Evolutionary conservation across 1,139 yeast species (phyloP), one percentile per base, ranked within the genome.

Genomic region (Protomyces lactucae-debilis): DNA sequence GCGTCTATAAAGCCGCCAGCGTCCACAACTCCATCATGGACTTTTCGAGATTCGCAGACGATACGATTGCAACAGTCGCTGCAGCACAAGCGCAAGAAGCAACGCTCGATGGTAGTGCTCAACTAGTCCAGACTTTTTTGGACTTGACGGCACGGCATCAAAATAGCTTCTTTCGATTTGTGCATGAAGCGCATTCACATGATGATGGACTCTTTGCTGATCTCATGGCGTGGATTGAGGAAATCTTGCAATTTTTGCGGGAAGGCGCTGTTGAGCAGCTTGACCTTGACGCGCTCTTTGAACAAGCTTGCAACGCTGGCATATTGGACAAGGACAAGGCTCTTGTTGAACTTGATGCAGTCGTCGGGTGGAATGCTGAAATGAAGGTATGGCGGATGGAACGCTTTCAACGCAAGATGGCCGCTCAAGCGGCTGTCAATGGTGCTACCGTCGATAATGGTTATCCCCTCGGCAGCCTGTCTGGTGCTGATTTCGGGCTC

Each of bases 161-260:
- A 68, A 83, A 82, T 64, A 79, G 85, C 14, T 80, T 88, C 63
- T 90, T 88, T 80, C 78, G 78, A 65, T 92, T 92, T 71, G 79
- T 92, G 66, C 92, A 89, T 71, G 85, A 86, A 65, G 82, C 91
- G 32, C 91, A 91, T 73, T 71, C 80, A 28, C 84, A 87, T 68
- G 97, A 92, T 72, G 82, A 85, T 55, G 88, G 88, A 21, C 76
- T 92, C 3, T 92, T 92, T 74, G 82, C 84, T 65, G 85, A 85
- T 12, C 76, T 92, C 61, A 81, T 89, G 60, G 75, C 76, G 16
- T 92, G 97, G 97, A 81, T 88, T 68, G 79, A 87, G 55, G 73
- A 74, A 4, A 80, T 88, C 61, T 76, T 90, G 52, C 79, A 85
- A 60, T 81, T 85, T 69, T 82, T 90, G 68, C 85, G 86, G 69